These are phyloP conservation scores for Xylaria multiplex DNA, from an alignment of 2,329 filamentous ascomycete genomes.

Conservation along the genomic window DNA sequence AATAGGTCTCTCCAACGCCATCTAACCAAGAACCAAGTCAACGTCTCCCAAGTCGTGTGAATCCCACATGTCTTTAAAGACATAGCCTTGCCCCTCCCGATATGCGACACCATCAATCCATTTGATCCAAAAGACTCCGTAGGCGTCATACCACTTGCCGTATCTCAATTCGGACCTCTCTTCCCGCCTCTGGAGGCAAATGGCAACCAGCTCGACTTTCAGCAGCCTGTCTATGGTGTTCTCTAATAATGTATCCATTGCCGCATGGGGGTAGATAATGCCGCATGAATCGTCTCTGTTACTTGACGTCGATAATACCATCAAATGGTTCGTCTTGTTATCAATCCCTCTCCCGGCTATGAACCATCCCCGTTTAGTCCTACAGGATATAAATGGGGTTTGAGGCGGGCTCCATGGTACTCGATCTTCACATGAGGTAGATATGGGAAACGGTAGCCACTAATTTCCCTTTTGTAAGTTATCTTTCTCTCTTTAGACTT, in stretches of 20 bases:
- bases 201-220: not conserved
- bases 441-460: not conserved
- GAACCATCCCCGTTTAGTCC: conserved; percentile 6
- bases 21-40: too few relatives aligned
- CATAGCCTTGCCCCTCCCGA: too few relatives aligned
- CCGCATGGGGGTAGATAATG: not conserved
- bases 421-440: not conserved
- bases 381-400: conserved; percentile 10
- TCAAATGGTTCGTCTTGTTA: not conserved
- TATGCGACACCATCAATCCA: not conserved
- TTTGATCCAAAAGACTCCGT: conserved; percentile 8
- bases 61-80: too few relatives aligned
- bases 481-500: not conserved
- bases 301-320: not conserved
- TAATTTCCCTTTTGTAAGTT: not conserved
- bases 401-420: not conserved
- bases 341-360: not conserved
- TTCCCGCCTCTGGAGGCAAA: not conserved
- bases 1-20: too few relatives aligned
- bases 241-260: not conserved
- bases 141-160: not conserved
- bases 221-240: not conserved
- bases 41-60: too few relatives aligned
- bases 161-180: not conserved
- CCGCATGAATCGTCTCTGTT: not conserved